Conservation (phyloP, 23 red algal genomes). For the Gracilariopsis chorda region DNA sequence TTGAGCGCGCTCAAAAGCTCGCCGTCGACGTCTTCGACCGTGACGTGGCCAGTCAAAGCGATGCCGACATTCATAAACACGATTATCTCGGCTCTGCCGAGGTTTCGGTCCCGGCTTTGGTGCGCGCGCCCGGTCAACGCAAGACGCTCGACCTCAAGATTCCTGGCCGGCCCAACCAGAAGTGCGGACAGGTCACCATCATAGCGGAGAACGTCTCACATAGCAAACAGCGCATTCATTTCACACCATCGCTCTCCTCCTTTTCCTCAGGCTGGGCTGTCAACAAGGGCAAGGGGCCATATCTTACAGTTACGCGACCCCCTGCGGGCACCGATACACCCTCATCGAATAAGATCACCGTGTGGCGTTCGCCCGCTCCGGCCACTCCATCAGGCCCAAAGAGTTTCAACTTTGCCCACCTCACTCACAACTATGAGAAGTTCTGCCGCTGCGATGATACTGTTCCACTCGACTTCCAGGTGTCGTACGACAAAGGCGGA, state of each 20-base stretch:
- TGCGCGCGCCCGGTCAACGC: constrained; percentile 41
- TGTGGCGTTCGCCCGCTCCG: neutral
- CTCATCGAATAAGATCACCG: neutral
- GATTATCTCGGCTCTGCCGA: constrained; percentile 52
- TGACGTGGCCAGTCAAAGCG: constrained; percentile 16
- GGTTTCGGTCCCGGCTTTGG: constrained; percentile 28
- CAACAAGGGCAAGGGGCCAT: constrained; percentile 5
- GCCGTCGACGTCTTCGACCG: constrained; percentile 71
- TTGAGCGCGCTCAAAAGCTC: constrained; percentile 64
- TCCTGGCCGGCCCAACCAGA: neutral
- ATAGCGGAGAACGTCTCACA: constrained; percentile 59
- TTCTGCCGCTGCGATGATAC: constrained; percentile 65
- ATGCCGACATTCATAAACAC: constrained; percentile 53
- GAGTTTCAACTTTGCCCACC: neutral
- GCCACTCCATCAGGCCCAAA: neutral
- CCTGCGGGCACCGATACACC: neutral
- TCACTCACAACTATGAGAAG: constrained; percentile 61
- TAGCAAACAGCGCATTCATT: constrained; percentile 33
- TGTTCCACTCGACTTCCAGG: constrained; percentile 27
- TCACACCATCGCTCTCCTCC: neutral
- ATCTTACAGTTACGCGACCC: constrained; percentile 17
- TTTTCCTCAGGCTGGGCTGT: neutral
- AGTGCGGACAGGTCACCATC: constrained; percentile 22
- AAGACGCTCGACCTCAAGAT: constrained; percentile 21
- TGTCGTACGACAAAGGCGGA: constrained; percentile 39